phyloP scores from a whole-genome alignment of 495 filamentous ascomycete genomes.

The Penicillium riverlandense region DNA sequence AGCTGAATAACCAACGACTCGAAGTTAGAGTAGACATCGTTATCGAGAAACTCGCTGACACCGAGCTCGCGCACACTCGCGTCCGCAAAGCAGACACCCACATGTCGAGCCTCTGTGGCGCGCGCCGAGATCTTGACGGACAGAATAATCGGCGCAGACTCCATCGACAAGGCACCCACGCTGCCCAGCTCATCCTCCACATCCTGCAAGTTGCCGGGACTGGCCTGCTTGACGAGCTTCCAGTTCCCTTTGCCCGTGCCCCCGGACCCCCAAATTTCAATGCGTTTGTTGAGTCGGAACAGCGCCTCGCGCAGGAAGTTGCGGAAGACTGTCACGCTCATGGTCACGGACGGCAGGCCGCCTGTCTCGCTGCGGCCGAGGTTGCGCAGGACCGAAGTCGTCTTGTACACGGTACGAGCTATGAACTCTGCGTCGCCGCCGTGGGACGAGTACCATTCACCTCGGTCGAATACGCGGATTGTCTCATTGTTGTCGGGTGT shows the following conservation, averaged over 20 bases:
- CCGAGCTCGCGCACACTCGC: conserved; percentile 93
- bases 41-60: conserved; percentile 96
- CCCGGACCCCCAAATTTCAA: conserved; percentile 80
- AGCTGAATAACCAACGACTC: conserved; percentile 94
- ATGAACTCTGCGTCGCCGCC: conserved; percentile 91
- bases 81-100: conserved; percentile 97
- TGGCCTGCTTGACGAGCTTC: conserved; percentile 87
- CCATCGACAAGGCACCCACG: conserved; percentile 53
- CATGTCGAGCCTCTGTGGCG: conserved; percentile 74
- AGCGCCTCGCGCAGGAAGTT: conserved; percentile 94
- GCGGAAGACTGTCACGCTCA: conserved; percentile 88
- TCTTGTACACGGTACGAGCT: conserved; percentile 92
- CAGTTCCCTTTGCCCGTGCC: conserved; percentile 67
- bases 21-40: conserved; percentile 96
- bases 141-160: conserved; percentile 86
- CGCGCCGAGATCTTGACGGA: conserved; percentile 88
- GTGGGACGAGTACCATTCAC: conserved; percentile 93
- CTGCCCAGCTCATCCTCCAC: conserved; percentile 89
- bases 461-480: conserved; percentile 86
- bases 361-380: conserved; percentile 75
- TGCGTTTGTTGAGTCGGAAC: conserved; percentile 78
- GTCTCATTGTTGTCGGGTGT: conserved; percentile 51
- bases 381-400: conserved; percentile 87
- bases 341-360: conserved; percentile 84
- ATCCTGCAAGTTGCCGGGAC: conserved; percentile 93